These are phyloP conservation scores for Amphibolis antarctica DNA, from an alignment of 106 monocot genomes.

Conservation along the genomic window DNA sequence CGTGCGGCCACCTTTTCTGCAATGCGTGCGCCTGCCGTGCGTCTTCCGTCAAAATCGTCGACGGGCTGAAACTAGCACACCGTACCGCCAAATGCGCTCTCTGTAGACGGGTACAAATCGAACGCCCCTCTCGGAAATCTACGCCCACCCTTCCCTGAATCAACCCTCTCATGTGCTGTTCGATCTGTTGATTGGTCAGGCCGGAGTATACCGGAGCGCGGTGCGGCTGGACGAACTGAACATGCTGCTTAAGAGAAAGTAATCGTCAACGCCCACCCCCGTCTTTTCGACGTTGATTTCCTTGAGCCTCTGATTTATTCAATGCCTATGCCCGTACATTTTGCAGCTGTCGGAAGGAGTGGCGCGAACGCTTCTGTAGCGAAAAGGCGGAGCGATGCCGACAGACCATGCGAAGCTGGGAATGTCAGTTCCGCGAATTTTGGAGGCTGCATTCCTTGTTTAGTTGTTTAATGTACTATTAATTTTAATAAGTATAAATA, in stretches of 20 bases:
- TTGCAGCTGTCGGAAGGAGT: slow-evolving; percentile 61
- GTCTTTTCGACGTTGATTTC: not conserved
- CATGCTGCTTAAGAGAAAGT: slow-evolving; percentile 51
- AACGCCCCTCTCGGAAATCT: not conserved
- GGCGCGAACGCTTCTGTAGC: slow-evolving; percentile 35
- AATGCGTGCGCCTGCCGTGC: slow-evolving; percentile 72
- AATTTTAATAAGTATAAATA: too few relatives aligned
- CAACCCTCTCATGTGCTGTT: not conserved
- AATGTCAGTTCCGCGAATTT: slow-evolving; percentile 43
- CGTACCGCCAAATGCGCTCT: slow-evolving; percentile 57
- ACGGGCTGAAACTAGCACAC: slow-evolving; percentile 53
- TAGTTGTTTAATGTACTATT: too few relatives aligned
- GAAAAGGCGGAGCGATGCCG: slow-evolving; percentile 54
- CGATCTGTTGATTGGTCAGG: slow-evolving; percentile 14
- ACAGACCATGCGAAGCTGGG: slow-evolving; percentile 59
- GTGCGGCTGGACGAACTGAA: slow-evolving; percentile 68
- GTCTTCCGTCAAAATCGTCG: slow-evolving; percentile 52
- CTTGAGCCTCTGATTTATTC: not conserved
- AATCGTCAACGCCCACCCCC: not conserved
- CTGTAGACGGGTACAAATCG: slow-evolving; percentile 44
- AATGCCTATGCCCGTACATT: not conserved
- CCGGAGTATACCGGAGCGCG: slow-evolving; percentile 36
- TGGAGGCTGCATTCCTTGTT: too few relatives aligned
- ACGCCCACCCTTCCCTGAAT: not conserved
- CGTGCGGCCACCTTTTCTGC: slow-evolving; percentile 85